Percentiles rank a stretch among this genome's conserved stretches.
Evolutionary conservation across 768 basidiomycete genomes (phyloP).

Genomic region (Asterophora lycoperdoides): DNA sequence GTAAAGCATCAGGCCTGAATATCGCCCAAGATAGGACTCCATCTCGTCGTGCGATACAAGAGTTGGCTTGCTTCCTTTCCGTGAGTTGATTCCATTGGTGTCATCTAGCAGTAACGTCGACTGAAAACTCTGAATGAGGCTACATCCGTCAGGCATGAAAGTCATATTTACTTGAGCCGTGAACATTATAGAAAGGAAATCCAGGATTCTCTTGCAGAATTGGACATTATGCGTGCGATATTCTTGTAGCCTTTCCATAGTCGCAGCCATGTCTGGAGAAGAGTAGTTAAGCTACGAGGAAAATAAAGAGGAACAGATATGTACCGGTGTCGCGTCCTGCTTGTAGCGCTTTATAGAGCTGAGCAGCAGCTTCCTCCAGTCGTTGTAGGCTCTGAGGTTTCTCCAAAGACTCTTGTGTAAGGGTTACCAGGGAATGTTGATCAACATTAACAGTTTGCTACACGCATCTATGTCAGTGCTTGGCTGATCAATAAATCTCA

Average conservation of each 20-base stretch:
- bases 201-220: constrained; percentile 88
- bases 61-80: constrained; percentile 40
- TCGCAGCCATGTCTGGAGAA: constrained; percentile 86
- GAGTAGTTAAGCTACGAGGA: constrained; percentile 11
- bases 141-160: constrained; percentile 2
- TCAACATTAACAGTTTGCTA: constrained; percentile 97
- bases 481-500: neutral
- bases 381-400: constrained; percentile 68
- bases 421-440: constrained; percentile 61
- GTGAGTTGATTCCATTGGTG: constrained; percentile 49
- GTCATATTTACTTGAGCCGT: constrained; percentile 66
- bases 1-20: constrained; percentile 87
- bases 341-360: constrained; percentile 93
- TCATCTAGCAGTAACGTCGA: constrained; percentile 66
- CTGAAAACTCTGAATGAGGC: constrained; percentile 29
- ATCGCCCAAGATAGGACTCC: constrained; percentile 81
- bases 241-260: constrained; percentile 88
- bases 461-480: neutral
- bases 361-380: constrained; percentile 78
- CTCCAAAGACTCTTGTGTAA: constrained; percentile 89
- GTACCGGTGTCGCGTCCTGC: constrained; percentile 85
- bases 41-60: constrained; percentile 65
- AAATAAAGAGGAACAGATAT: constrained; percentile 8
- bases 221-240: constrained; percentile 87
- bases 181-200: constrained; percentile 90